Conservation (phyloP, 2,329 filamentous ascomycete genomes). For the Monilinia aucupariae region DNA sequence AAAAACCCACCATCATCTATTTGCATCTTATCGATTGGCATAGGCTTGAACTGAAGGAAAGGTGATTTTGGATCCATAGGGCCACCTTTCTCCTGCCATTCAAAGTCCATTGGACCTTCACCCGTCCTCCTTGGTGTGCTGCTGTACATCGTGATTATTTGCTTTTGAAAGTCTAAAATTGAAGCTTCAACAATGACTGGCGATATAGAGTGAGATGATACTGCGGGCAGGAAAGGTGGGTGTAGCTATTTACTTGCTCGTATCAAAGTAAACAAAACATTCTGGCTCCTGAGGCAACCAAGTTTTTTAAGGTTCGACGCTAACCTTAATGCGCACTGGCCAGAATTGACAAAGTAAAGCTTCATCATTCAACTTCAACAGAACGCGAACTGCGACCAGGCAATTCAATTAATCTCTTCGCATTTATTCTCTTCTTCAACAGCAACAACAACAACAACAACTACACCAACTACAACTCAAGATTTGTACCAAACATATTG, state of each 20-base stretch:
- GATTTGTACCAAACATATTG: not conserved
- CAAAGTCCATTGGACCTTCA: slow-evolving; percentile 62
- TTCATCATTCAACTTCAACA: slow-evolving; percentile 7
- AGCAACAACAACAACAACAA: no score
- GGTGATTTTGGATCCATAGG: slow-evolving; percentile 58
- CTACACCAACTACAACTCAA: not conserved
- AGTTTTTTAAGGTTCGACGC: slow-evolving; percentile 17
- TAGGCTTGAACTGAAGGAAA: slow-evolving; percentile 48
- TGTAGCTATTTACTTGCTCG: no score
- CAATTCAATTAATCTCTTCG: slow-evolving; percentile 5
- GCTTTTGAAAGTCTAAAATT: not conserved
- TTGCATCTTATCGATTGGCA: slow-evolving; percentile 25
- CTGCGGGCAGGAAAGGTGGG: no score
- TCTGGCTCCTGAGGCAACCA: slow-evolving; percentile 17
- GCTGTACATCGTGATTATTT: slow-evolving; percentile 25
- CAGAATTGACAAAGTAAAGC: slow-evolving; percentile 10
- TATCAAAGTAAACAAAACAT: slow-evolving; percentile 19
- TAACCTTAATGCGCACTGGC: slow-evolving; percentile 11
- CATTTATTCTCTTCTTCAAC: slow-evolving; percentile 6
- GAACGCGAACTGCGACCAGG: slow-evolving; percentile 3
- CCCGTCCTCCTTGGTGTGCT: slow-evolving; percentile 51
- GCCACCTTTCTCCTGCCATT: slow-evolving; percentile 50
- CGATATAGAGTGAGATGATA: not conserved
- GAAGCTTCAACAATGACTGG: not conserved
- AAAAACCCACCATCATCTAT: slow-evolving; percentile 29